Base-by-base conservation (phyloP, 768 basidiomycete species). In the Myochromella boudieri region DNA sequence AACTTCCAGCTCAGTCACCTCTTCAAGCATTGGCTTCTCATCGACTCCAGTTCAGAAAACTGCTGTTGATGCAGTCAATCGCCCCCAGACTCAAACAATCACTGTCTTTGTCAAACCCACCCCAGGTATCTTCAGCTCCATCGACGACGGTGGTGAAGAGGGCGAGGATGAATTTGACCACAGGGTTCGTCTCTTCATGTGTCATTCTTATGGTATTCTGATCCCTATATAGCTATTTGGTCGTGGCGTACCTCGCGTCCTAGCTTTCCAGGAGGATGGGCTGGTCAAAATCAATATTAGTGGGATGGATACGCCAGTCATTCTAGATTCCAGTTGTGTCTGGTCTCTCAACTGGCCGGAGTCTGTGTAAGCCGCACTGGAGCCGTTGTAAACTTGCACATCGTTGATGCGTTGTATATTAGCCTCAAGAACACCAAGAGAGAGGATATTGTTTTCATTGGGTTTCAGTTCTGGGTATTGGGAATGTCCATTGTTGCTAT, bases 381-480 rank as follows among this genome's bases (percentile, higher is more conserved):
- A n/a, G n/a, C n/a, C n/a, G n/a, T n/a, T n/a, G n/a, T n/a, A n/a
- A n/a, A n/a, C n/a, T 15, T 1, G 6, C n/a, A 20, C 14, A 28
- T 6, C 22, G 29, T 48, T 46, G 48, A 43, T 11, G 44, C 22
- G 39, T 34, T 29, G 38, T 44, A 20, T 17, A 47, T 20, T 51
- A 90, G 87, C 18, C 73, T 91, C 42, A 70, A 70, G 42, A 78
- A 87, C 59, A 88, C 86, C 22, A 78, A 86, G 61, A 82, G 88
- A 21, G 87, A 90, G 58, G 89, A 91, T 61, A 66, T 87, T 48
- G 76, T 84, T 9, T 90, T 90, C 64, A 81, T 91, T 31, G 73
- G 75, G 5, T 91, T 90, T 68, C 86, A 91, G 54, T 67, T 87
- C 44, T 91, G 89, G 88, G 81, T 88, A 5, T 68, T 89, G 12